Evolutionary conservation across 176 grass and related monocot species (phyloP).

Genomic region (Rhynchospora tenuis): DNA sequence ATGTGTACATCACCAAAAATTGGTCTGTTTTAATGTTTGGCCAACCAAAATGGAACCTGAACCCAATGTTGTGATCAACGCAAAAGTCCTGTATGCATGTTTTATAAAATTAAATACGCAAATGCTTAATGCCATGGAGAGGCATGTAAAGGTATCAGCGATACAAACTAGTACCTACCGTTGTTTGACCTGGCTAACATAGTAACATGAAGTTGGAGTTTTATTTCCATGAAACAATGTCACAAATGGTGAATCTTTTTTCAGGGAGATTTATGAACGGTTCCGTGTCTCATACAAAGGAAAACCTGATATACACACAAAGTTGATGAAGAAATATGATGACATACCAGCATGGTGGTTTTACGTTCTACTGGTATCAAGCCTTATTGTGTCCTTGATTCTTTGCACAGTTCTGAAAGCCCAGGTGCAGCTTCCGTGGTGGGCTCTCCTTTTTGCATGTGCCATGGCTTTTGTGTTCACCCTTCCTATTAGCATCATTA

Average conservation of each 20-base stretch:
- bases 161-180: neutral
- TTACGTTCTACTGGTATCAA: conserved; percentile 30
- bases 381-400: conserved; percentile 29
- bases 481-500: conserved; percentile 78
- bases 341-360: conserved; percentile 96
- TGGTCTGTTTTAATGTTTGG: neutral
- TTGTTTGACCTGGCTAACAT: neutral
- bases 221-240: neutral
- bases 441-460: conserved; percentile 71
- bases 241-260: neutral
- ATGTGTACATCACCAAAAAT: neutral
- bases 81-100: neutral
- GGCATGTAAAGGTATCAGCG: neutral
- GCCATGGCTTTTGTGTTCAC: conserved; percentile 70
- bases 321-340: conserved; percentile 65
- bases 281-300: conserved; percentile 47
- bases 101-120: neutral
- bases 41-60: neutral
- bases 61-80: neutral
- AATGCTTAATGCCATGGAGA: neutral
- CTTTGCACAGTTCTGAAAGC: conserved; percentile 70
- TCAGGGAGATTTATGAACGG: conserved; percentile 66
- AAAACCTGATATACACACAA: conserved; percentile 78
- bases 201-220: neutral
- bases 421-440: conserved; percentile 89